Percentiles rank a stretch among this genome's conserved stretches.
These are phyloP conservation scores for Termitomyces sp. DNA, from an alignment of 768 basidiomycete genomes.

Conservation along the genomic window DNA sequence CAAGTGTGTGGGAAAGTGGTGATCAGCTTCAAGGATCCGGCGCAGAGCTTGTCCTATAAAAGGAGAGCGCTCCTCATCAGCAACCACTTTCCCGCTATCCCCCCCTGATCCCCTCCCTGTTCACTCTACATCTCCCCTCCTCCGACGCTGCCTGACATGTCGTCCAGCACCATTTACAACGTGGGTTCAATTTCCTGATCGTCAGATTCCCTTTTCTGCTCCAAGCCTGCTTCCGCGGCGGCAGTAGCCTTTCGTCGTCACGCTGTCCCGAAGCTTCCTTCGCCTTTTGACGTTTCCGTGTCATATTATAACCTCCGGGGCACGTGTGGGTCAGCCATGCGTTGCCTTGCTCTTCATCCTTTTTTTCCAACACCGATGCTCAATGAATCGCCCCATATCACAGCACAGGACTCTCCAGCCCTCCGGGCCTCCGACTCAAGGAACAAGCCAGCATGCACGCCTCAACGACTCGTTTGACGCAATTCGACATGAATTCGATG, in stretches of 20 bases:
- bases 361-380: constrained; percentile 9
- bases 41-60: constrained; percentile 18
- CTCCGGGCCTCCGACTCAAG: constrained; percentile 38
- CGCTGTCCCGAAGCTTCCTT: constrained; percentile 7
- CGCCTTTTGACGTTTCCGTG: constrained; percentile 17
- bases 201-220: constrained; percentile 7
- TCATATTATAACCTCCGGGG: constrained; percentile 13
- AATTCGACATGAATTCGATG: constrained; percentile 83
- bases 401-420: constrained; percentile 57
- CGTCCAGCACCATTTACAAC: constrained; percentile 26
- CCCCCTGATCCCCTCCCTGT: background rate
- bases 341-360: constrained; percentile 7
- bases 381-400: constrained; percentile 15
- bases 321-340: constrained; percentile 17
- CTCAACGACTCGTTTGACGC: constrained; percentile 77
- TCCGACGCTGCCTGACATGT: constrained; percentile 12
- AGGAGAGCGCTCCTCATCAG: constrained; percentile 12
- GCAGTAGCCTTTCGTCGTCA: constrained; percentile 8
- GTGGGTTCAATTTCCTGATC: constrained; percentile 23
- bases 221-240: constrained; percentile 2
- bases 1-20: constrained; percentile 18
- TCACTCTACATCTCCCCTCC: background rate
- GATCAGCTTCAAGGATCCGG: constrained; percentile 14
- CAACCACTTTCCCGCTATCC: constrained; percentile 1
- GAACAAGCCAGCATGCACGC: constrained; percentile 36